Base-by-base conservation (phyloP, 768 basidiomycete genomes). In the Tulasnella sp. region DNA sequence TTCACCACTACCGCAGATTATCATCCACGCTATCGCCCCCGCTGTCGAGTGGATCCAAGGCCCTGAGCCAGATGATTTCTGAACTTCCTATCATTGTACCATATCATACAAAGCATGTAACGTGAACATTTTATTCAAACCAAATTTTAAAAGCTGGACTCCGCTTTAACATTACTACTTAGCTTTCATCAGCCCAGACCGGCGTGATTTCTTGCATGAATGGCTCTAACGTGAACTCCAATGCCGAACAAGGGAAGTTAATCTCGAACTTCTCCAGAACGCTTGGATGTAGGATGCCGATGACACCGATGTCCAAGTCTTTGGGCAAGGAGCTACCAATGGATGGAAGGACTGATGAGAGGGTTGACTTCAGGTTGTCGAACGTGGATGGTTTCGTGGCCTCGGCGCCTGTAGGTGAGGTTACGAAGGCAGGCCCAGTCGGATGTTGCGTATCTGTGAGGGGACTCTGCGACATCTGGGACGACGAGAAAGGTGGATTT, bases 201-300 rank as follows among this genome's bases (percentile, higher is more conserved):
- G 41, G 43, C 5, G 49, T 31, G 27, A 76, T 76, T 64, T 78
- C 75, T 71, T 84, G 87, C 74, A 87, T 83, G 78, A 99, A 91
- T n/a, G 88, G 88, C 71, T 97, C 93, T 46, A 97, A 76, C 29
- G 84, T 85, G 70, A 99, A 92, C 76, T 99, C 94, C 58, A 99
- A 73, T 5, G 85, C 85, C 31, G 93, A 97, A 73, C 93, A 97
- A 19, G 94, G 94, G 73, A 88, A 93, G 43, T 79, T 80, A 62
- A 98, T 85, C 71, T 98, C 93, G 71, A 94, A 99, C 68, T 90
- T 92, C 65, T 83, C 81, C 59, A 99, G 74, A 3, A 98, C 96
- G 4, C 74, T 79, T 8, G 96, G 96, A 70, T 99, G 94, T 53
- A 99, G 74, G 65, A 97, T 89, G 27, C 96, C 96, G 60, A 99